These are phyloP conservation scores for Suillus tomentosus DNA, from an alignment of 768 basidiomycete genomes.

Conservation along the genomic window DNA sequence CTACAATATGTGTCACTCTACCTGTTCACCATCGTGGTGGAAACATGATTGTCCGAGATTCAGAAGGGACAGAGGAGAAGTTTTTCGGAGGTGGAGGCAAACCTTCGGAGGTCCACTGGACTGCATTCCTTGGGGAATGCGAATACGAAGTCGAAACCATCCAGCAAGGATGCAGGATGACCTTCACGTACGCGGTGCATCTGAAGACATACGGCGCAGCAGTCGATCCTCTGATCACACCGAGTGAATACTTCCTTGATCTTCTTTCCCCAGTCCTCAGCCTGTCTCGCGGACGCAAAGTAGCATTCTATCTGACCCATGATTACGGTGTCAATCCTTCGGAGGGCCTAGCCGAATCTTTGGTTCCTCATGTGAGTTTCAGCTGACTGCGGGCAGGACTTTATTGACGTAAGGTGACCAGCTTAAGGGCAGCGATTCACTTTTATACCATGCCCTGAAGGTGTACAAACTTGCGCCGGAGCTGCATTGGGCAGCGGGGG, in stretches of 20 bases:
- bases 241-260: constrained; percentile 76
- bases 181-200: constrained; percentile 71
- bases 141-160: constrained; percentile 75
- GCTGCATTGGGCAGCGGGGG: constrained; percentile 81
- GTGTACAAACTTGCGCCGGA: constrained; percentile 73
- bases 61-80: constrained; percentile 58
- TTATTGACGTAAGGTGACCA: constrained; percentile 27
- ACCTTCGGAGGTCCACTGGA: constrained; percentile 74
- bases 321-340: constrained; percentile 74
- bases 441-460: constrained; percentile 77
- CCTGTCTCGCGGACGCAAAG: constrained; percentile 65
- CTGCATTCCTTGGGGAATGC: constrained; percentile 73
- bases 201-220: constrained; percentile 67
- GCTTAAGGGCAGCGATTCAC: constrained; percentile 77
- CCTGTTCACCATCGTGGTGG: constrained; percentile 78
- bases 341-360: constrained; percentile 64
- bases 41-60: constrained; percentile 55
- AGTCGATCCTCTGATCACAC: constrained; percentile 66
- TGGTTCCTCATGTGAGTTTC: constrained; percentile 66
- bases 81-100: constrained; percentile 66
- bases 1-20: constrained; percentile 72
- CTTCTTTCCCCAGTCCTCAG: constrained; percentile 72
- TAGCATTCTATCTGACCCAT: constrained; percentile 71
- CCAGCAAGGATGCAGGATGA: constrained; percentile 67
- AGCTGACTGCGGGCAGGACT: constrained; percentile 5